Evolutionary conservation across 2,329 filamentous ascomycete genomes (phyloP), one percentile per base, ranked within the genome.

Genomic region (Daldinia sp.): DNA sequence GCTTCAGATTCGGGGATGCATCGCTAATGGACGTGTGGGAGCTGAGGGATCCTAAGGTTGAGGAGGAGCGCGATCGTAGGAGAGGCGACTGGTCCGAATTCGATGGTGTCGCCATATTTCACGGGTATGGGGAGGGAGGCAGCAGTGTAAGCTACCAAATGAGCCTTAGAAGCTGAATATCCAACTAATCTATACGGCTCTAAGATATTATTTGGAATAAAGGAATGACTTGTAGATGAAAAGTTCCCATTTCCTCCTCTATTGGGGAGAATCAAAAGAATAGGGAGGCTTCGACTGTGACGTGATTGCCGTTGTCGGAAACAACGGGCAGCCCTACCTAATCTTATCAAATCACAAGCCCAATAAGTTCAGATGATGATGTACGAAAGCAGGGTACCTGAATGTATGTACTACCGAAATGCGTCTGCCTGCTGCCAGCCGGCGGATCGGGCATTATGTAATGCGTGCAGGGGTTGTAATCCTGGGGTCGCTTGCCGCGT

Each of bases 21-120:
- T 78, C 69, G 65, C 73, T 76, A 20, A 75, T 70, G 18, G 75
- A 77, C 51, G 73, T 76, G 12, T 67, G 68, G n/a, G 76, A 75
- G 55, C 75, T 77, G 6, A 69, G 68, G 15, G 74, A 67, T 18
- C 73, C 72, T 33, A 77, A 60, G 15, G 77, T 76, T 23, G 77
- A 76, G 15, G 76, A 74, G 15, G 77, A 77, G 18, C 67, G 58
- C 7, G 76, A 74, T 28, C 73, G 74, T 37, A 77, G 71, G 41
- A 78, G 72, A 56, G 77, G 73, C 58, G 73, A 69, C 41, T 68
- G 65, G 50, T 76, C 74, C 60, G 70, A 67, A 20, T 68, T 50
- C 9, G 72, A 69, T 37, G 66, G n/a, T 59, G 69, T 68, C 18
- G 74, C 54, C 73, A 75, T 76, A 35, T 20, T 20, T 70, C 26